Evolutionary conservation across 169 alveolate genomes (phyloP).

Genomic region (Neospora caninum): DNA sequence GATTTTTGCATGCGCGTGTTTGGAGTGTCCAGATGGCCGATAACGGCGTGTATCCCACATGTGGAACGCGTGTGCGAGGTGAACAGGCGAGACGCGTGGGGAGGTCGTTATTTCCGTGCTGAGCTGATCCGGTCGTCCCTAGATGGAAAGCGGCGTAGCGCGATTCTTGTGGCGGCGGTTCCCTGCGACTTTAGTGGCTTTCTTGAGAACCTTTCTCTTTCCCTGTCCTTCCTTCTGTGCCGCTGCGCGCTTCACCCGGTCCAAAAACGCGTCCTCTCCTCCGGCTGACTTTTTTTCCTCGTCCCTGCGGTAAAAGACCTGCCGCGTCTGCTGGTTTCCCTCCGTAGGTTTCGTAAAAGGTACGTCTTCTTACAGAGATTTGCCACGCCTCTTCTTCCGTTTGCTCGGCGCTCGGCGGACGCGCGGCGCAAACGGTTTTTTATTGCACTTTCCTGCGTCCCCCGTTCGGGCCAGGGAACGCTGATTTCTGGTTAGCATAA

Average conservation of each 20-base stretch:
- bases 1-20: too few relatives aligned
- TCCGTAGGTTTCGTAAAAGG: not conserved
- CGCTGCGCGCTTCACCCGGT: too few relatives aligned
- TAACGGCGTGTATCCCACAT: too few relatives aligned
- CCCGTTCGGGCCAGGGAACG: too few relatives aligned
- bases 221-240: not conserved
- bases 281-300: not conserved
- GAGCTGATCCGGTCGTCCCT: not conserved
- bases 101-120: not conserved
- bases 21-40: too few relatives aligned
- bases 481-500: too few relatives aligned
- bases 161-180: not conserved
- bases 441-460: too few relatives aligned
- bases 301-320: not conserved
- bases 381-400: not conserved
- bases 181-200: not conserved
- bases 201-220: not conserved
- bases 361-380: not conserved
- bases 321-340: not conserved
- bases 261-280: not conserved
- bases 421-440: too few relatives aligned
- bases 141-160: not conserved
- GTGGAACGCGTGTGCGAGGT: not conserved
- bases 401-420: too few relatives aligned
- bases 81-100: not conserved